Evolutionary conservation across 805 yeast species (phyloP).

Genomic region (Myxozyma sirexii): DNA sequence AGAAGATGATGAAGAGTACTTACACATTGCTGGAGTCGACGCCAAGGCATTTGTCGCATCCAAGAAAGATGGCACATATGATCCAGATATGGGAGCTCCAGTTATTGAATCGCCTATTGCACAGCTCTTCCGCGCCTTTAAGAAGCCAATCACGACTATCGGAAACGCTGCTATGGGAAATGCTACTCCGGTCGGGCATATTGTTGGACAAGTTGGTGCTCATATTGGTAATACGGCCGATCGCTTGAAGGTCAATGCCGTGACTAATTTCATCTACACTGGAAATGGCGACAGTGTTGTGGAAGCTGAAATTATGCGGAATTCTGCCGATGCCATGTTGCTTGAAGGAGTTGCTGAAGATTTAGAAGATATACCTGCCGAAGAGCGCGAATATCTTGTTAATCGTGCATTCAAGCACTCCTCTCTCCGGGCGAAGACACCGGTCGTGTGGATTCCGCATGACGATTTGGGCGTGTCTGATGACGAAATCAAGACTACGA

Average conservation of each 20-base stretch:
- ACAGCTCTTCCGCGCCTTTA: conserved; percentile 12
- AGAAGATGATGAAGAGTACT: conserved; percentile 6
- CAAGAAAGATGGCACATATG: conserved; percentile 8
- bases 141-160: conserved; percentile 17
- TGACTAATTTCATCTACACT: conserved; percentile 27
- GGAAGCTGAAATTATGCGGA: conserved; percentile 23
- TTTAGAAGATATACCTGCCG: conserved; percentile 34
- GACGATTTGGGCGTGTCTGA: conserved; percentile 46
- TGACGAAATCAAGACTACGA: conserved; percentile 42
- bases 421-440: conserved; percentile 38
- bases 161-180: conserved; percentile 1
- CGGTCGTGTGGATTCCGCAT: conserved; percentile 51
- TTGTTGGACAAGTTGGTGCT: conserved; percentile 14
- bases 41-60: conserved; percentile 1
- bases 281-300: conserved; percentile 21
- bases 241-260: conserved; percentile 5
- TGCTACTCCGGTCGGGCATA: conserved; percentile 12
- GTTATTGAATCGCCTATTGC: conserved; percentile 25
- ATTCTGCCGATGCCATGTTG: conserved; percentile 25
- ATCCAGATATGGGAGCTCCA: conserved; percentile 9
- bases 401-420: conserved; percentile 42
- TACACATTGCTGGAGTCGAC: conserved; percentile 1
- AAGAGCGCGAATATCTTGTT: conserved; percentile 37
- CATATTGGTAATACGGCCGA: conserved; percentile 17
- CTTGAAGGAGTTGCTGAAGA: conserved; percentile 40